A percentile compares a stretch with the other conserved stretches of the same genome.
phyloP scores from a whole-genome alignment of 257 asterid species.

The Thymus quinquecostatus region DNA sequence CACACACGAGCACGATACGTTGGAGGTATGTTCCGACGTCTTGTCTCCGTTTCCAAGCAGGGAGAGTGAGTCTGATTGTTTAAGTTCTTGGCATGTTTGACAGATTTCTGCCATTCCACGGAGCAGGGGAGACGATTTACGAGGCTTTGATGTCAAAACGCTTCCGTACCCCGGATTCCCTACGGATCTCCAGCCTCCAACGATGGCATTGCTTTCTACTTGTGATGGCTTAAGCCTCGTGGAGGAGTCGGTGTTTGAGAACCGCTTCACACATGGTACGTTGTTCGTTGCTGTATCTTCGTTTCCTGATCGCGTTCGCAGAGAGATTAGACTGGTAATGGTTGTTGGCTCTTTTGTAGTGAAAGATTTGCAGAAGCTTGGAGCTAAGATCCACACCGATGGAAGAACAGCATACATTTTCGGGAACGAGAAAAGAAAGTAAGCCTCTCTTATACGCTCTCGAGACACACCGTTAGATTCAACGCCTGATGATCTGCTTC shows the following conservation, averaged over 20 bases:
- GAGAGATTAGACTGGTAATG: no score
- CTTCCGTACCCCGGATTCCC: constrained; percentile 56
- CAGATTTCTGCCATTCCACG: constrained; percentile 39
- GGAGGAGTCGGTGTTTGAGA: constrained; percentile 51
- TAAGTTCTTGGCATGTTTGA: background rate
- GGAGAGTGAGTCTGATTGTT: background rate
- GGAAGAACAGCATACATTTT: constrained; percentile 32
- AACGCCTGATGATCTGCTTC: background rate
- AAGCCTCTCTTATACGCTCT: background rate
- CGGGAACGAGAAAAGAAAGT: constrained; percentile 35
- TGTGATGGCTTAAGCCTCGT: constrained; percentile 43
- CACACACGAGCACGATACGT: constrained; percentile 18
- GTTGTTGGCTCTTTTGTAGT: constrained; percentile 28
- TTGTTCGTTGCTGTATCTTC: no score
- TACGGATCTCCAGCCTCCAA: constrained; percentile 54
- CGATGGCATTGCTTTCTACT: constrained; percentile 47
- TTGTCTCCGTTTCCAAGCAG: background rate
- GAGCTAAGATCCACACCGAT: constrained; percentile 37
- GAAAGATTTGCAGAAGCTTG: constrained; percentile 46
- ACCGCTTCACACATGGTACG: constrained; percentile 53
- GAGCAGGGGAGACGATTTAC: constrained; percentile 26
- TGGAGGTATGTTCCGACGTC: constrained; percentile 30
- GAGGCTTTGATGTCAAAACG: constrained; percentile 38
- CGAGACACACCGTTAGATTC: background rate
- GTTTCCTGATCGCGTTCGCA: no score